These are phyloP conservation scores for Ensete glaucum DNA, from an alignment of 176 grass and related monocot genomes.

Conservation along the genomic window DNA sequence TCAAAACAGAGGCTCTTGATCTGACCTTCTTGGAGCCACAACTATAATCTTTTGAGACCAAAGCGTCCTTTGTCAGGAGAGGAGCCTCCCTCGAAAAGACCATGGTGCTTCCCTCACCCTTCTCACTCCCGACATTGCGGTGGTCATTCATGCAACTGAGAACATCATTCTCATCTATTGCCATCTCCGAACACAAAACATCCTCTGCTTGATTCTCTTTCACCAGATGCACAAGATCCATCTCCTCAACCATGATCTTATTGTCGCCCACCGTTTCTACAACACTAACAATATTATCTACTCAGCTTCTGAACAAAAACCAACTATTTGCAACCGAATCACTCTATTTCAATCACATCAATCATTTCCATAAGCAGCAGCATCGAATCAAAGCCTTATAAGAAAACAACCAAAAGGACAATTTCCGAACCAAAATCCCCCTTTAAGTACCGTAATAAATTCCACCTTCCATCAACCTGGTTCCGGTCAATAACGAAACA, in stretches of 20 bases:
- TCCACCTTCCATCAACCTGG: background rate
- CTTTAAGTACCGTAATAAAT: background rate
- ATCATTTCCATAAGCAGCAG: background rate
- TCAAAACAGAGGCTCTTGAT: constrained; percentile 52
- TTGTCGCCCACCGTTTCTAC: constrained; percentile 30
- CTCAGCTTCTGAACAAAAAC: background rate
- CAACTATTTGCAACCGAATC: background rate
- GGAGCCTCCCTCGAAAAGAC: constrained; percentile 40
- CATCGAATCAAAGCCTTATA: background rate
- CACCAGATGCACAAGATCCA: constrained; percentile 25
- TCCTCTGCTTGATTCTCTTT: constrained; percentile 29
- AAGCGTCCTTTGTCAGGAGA: constrained; percentile 37
- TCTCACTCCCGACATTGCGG: constrained; percentile 9
- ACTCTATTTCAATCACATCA: background rate
- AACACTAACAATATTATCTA: background rate
- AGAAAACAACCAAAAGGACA: background rate
- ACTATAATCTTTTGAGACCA: constrained; percentile 18
- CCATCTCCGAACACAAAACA: constrained; percentile 36
- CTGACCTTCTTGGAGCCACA: constrained; percentile 31
- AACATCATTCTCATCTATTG: constrained; percentile 35
- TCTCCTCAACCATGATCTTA: constrained; percentile 24
- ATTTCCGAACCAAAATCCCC: background rate
- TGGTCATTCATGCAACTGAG: background rate
- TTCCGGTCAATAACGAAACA: background rate
- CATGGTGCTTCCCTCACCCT: constrained; percentile 36